Evolutionary conservation across 139 green algal genomes (phyloP), one percentile per base, ranked within the genome.

Genomic region (Coccomyxa sp.): DNA sequence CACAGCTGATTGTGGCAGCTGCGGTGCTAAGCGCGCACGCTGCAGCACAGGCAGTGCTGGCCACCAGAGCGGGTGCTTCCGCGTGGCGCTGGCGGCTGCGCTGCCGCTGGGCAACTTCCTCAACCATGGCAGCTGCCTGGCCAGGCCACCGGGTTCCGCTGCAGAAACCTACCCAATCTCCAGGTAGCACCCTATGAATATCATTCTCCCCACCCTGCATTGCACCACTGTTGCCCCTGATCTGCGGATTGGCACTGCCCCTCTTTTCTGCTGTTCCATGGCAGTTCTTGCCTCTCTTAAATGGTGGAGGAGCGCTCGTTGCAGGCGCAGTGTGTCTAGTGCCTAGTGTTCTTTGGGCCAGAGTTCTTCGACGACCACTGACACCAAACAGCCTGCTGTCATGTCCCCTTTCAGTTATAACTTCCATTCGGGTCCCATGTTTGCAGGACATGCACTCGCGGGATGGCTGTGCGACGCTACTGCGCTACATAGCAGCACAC

Each of bases 61-160:
- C 75, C 16, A 57, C n/a, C n/a, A 38, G 80, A 85, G 80, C 82
- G 13, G n/a, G 3, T 58, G 51, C 25, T 84, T 91, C 57, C 67
- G 77, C 4, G 58, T 58, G 14, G 81, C 82, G 67, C 85, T 91
- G 78, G 32, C 80, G 66, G 67, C 76, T 0, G 82, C 82, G 13
- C 85, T 91, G 38, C 81, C 83, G 13, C 77, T 88, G 1, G 88
- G 88, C 59, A 91, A 91, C 81, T 89, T 88, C 31, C 31, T 90
- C 15, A 91, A 91, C 86, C 81, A 74, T 60, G 88, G 88, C 45
- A 82, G 79, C 14, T 77, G 86, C 30, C 86, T 89, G 88, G 88
- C 10, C 66, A 57, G 17, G 88, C 84, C 0, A 28, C 84, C 15
- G 88, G 88, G 10, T 91, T 91, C 74, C 82, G 87, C 21, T 68